phyloP scores from a whole-genome alignment of 805 yeast genomes.

The Saccharomycopsis microspora region DNA sequence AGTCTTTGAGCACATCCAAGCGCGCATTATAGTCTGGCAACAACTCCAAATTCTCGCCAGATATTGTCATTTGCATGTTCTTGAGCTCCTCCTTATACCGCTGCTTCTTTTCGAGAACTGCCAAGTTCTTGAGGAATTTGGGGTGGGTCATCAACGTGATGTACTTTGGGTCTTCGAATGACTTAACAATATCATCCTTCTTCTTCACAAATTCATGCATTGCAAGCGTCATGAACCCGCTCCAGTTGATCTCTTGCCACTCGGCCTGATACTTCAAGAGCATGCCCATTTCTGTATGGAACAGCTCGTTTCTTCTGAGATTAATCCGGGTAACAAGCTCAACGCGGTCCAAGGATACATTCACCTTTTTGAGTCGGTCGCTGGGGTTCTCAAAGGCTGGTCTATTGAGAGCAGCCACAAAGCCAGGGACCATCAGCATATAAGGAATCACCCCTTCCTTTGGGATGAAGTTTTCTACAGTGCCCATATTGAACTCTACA shows the following conservation, averaged over 20 bases:
- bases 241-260: conserved; percentile 35
- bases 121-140: conserved; percentile 33
- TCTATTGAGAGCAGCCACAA: conserved; percentile 14
- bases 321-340: conserved; percentile 29
- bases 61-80: conserved; percentile 46
- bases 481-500: conserved; percentile 35
- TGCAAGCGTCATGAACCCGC: conserved; percentile 24
- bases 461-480: conserved; percentile 20
- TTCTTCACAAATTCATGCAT: conserved; percentile 28
- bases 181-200: conserved; percentile 24
- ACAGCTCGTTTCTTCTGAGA: conserved; percentile 18
- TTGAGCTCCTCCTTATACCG: conserved; percentile 39
- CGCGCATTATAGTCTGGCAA: conserved; percentile 93
- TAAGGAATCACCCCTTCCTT: conserved; percentile 20
- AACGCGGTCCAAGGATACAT: conserved; percentile 9
- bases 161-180: conserved; percentile 13
- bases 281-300: conserved; percentile 25
- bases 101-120: conserved; percentile 34
- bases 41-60: conserved; percentile 81
- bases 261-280: conserved; percentile 28
- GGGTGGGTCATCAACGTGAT: conserved; percentile 25
- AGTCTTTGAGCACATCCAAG: conserved; percentile 59
- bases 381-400: conserved; percentile 16
- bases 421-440: conserved; percentile 21
- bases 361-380: conserved; percentile 17